phyloP scores from a whole-genome alignment of 352 stramenopile species.

The Globisporangium rhizosaccharum region DNA sequence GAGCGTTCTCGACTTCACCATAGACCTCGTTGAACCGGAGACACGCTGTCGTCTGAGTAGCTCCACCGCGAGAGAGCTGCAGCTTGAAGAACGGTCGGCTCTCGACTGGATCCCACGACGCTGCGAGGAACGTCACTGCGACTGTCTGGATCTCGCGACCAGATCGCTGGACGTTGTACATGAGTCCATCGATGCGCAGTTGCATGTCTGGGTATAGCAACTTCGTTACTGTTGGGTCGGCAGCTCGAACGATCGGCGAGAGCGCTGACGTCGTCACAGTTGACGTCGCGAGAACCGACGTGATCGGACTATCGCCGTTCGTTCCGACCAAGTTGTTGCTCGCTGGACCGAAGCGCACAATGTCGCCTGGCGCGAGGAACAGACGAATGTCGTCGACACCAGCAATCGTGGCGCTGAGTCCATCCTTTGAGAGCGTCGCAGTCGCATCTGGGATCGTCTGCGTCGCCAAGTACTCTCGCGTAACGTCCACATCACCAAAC shows the following conservation, averaged over 20 bases:
- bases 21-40: constrained; percentile 31
- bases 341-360: constrained; percentile 54
- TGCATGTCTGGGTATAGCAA: constrained; percentile 74
- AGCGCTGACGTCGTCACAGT: constrained; percentile 28
- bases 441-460: constrained; percentile 53
- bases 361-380: constrained; percentile 53
- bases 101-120: constrained; percentile 18
- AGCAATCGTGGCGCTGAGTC: constrained; percentile 31
- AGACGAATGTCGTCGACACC: constrained; percentile 59
- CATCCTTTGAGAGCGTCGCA: constrained; percentile 53
- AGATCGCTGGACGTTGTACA: constrained; percentile 84
- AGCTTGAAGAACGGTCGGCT: constrained; percentile 29
- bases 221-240: constrained; percentile 26
- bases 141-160: constrained; percentile 89
- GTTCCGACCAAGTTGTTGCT: constrained; percentile 43
- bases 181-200: constrained; percentile 85
- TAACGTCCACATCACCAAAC: constrained; percentile 71
- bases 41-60: constrained; percentile 27
- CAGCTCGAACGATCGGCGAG: constrained; percentile 45
- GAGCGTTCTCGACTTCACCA: constrained; percentile 14
- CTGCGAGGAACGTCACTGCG: constrained; percentile 28
- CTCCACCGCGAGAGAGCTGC: constrained; percentile 32
- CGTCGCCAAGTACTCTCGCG: constrained; percentile 35
- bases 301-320: constrained; percentile 63
- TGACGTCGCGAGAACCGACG: constrained; percentile 39